These are phyloP conservation scores for Aspergillus campestris DNA, from an alignment of 495 filamentous ascomycete genomes.

Conservation along the genomic window DNA sequence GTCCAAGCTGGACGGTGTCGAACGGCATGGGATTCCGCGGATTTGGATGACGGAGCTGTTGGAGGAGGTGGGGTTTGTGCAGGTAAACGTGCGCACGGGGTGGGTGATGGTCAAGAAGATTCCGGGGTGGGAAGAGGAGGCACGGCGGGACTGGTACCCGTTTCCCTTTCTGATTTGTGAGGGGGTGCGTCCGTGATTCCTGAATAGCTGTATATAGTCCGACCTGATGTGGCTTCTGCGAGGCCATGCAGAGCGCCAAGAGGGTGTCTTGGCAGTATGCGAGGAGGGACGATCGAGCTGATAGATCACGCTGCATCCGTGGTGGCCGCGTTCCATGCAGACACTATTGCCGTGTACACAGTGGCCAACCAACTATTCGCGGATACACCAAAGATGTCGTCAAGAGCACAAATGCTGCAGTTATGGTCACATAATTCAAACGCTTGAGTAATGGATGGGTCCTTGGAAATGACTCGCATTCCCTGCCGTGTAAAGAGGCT, in stretches of 20 bases:
- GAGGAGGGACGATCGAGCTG: not conserved
- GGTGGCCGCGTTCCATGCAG: too few relatives aligned
- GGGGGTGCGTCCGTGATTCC: conserved; percentile 14
- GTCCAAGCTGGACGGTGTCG: conserved; percentile 42
- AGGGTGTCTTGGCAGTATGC: not conserved
- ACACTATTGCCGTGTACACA: too few relatives aligned
- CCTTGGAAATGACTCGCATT: too few relatives aligned
- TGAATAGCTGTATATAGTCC: not conserved
- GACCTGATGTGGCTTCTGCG: not conserved
- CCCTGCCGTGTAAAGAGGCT: too few relatives aligned
- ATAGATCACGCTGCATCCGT: too few relatives aligned
- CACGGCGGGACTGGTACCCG: conserved; percentile 22
- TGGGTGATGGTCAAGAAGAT: conserved; percentile 40
- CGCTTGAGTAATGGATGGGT: too few relatives aligned
- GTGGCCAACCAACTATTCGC: too few relatives aligned
- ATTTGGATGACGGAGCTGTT: conserved; percentile 30
- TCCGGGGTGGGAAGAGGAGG: conserved; percentile 25
- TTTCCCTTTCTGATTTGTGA: conserved; percentile 48
- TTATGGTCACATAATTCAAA: too few relatives aligned
- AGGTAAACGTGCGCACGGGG: conserved; percentile 32
- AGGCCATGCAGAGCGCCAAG: too few relatives aligned
- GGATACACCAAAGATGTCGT: too few relatives aligned
- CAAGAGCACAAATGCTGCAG: too few relatives aligned
- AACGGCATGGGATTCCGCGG: conserved; percentile 42
- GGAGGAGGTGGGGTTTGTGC: conserved; percentile 36